Evolutionary conservation across 2,329 filamentous ascomycete genomes (phyloP), one percentile per base, ranked within the genome.

Genomic region (Fusarium continuum): DNA sequence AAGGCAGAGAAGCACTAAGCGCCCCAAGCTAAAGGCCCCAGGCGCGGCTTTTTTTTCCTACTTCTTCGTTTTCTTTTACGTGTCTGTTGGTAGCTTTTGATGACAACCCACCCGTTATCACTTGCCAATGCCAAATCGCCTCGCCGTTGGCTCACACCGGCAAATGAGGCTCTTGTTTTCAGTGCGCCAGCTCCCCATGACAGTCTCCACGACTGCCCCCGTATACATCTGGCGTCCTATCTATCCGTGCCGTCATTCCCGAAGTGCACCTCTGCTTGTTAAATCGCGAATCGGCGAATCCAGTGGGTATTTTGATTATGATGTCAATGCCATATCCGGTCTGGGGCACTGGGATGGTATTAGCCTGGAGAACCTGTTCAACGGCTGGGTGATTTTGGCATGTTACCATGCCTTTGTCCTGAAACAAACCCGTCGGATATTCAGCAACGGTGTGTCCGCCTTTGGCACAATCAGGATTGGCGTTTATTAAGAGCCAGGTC

Each of bases 171-270:
- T 70, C 68, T 67, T 51, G 22, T 40, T 22, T 25, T 25, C 40
- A 52, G 17, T 25, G 50, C 38, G 22, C 38, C 39, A 48, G 35
- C 45, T 65, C 54, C 49, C 58, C 51, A 56, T 46, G 46, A 17
- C 31, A 36, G 48, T 58, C 41, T 32, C 55, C 51, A 40, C 43
- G 55, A 34, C 26, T 23, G 28, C 41, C 44, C 43, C 47, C 52
- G 55, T 57, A 36, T 19, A 35, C 39, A 43, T 44, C 40, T 65
- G 25, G 17, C 45, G 32, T 64, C 51, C 60, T 65, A 68, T 70
- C 57, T 70, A 46, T 67, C 57, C 65, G 69, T 71, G 69, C 69
- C 69, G 69, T 69, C 69, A 61, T 53, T 71, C 63, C 69, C 69
- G 69, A 50, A 52, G 49, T 53, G 34, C 50, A 40, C 16, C 26